Evolutionary conservation across 495 filamentous ascomycete genomes (phyloP), one percentile per base, ranked within the genome.

Genomic region (Evansstolkia leycettana): DNA sequence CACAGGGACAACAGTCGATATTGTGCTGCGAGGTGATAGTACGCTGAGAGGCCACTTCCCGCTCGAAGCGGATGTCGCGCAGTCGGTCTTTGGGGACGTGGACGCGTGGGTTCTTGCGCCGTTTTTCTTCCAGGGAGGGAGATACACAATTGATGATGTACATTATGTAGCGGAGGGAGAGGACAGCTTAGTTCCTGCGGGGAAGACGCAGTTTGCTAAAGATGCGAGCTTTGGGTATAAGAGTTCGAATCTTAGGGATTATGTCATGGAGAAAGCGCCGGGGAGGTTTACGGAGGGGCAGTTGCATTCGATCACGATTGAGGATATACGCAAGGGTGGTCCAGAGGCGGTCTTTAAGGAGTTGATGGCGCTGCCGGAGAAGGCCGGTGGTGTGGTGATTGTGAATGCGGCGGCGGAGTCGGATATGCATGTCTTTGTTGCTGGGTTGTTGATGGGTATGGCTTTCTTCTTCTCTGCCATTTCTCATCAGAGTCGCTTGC

Each of bases 211-310:
- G 19, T 73, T 73, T 19, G 68, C 69, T 5, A 47, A 52, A 12
- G 69, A 73, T 54, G 68, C 65, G 0, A 64, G 65, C 0, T 73
- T 73, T 34, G 67, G 69, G n/a, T 72, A 68, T 37, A 50, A 52
- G 31, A 65, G 54, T 15, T 71, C 67, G 5, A 65, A 63, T 42
- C 38, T 73, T 15, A 32, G 57, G 4, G 67, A 72, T 31, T 72
- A 67, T 40, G 58, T 73, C 1, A 39, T 54, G n/a, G 69, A 72
- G 39, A 73, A 72, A 34, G 61, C 65, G 0, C 52, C 54, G 2
- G 62, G 51, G 2, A 33, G 50, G 35, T 67, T 62, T 34, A 33
- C 31, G 0, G 23, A 20, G 0, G 41, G 53, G 10, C 49, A 63
- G 25, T 27, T 72, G 1, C 45, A 48, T 19, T 69, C 64, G 5